These are phyloP conservation scores for Microbotryum scabiosae DNA, from an alignment of 1,284 basidiomycete genomes.

Conservation along the genomic window DNA sequence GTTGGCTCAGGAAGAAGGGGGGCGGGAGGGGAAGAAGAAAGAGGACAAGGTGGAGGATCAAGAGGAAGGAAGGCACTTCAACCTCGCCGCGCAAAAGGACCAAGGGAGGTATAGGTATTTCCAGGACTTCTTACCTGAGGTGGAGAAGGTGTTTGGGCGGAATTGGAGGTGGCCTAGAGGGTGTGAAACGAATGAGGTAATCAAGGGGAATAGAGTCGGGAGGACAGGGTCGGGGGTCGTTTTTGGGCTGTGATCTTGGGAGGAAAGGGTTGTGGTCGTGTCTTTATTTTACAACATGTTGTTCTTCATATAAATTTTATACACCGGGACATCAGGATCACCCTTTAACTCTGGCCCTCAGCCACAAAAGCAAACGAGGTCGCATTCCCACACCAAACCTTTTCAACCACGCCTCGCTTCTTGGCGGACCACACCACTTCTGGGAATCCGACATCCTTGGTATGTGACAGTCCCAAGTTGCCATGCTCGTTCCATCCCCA, in stretches of 20 bases:
- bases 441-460: conserved; percentile 22
- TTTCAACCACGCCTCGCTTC: too few relatives aligned
- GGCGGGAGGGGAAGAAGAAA: neutral
- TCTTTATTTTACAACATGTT: too few relatives aligned
- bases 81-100: conserved; percentile 13
- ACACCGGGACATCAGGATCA: too few relatives aligned
- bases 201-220: conserved; percentile 6
- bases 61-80: conserved; percentile 10
- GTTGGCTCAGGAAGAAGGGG: neutral
- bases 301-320: too few relatives aligned
- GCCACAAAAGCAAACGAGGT: too few relatives aligned
- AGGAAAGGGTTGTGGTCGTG: too few relatives aligned
- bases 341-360: too few relatives aligned
- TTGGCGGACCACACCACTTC: conserved; percentile 3
- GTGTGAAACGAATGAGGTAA: neutral
- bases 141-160: conserved; percentile 1
- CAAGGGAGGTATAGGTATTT: conserved; percentile 18
- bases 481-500: conserved; percentile 98
- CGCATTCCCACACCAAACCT: too few relatives aligned
- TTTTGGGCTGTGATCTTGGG: conserved; percentile 10
- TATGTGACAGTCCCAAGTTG: conserved; percentile 60
- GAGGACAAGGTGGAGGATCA: neutral
- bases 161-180: conserved; percentile 17
- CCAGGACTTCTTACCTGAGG: conserved; percentile 18
- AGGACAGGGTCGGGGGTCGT: neutral